Conservation (phyloP, 176 grass and related monocot species). For the Areca catechu region DNA sequence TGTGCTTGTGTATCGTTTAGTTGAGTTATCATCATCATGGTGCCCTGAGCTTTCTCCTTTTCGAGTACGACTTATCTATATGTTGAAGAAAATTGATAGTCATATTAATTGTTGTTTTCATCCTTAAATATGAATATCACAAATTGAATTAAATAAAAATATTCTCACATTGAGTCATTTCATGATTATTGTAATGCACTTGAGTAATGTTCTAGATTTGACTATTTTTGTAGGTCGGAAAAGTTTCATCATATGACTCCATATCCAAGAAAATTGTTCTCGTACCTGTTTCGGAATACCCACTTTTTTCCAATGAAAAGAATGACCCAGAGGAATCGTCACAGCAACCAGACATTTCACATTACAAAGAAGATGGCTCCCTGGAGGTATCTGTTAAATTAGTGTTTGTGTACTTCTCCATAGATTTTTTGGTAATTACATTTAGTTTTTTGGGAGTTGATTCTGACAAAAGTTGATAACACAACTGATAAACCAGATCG, state of each 20-base stretch:
- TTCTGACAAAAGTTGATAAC: not conserved
- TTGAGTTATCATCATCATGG: conserved; percentile 76
- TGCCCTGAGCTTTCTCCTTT: conserved; percentile 82
- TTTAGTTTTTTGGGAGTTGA: too few species aligned
- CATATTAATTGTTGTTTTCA: not conserved
- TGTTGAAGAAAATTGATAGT: not conserved
- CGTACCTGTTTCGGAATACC: conserved; percentile 52
- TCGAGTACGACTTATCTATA: conserved; percentile 34
- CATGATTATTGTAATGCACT: not conserved
- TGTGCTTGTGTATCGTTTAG: conserved; percentile 63
- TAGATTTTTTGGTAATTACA: not conserved
- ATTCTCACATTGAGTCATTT: not conserved
- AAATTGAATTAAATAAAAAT: not conserved
- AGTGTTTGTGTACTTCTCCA: not conserved
- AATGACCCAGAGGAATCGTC: conserved; percentile 26
- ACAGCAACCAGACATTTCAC: conserved; percentile 23
- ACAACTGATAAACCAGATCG: conserved; percentile 36
- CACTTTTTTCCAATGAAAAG: conserved; percentile 33
- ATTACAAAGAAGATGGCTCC: conserved; percentile 85
- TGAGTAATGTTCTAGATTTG: not conserved
- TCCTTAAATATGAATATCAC: too few species aligned
- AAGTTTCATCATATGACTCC: conserved; percentile 67
- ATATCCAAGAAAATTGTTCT: conserved; percentile 64
- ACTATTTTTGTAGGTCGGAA: conserved; percentile 58
- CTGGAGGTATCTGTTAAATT: conserved; percentile 55